Conservation (phyloP, 1,284 basidiomycete genomes). For the Marasmius sp. region DNA sequence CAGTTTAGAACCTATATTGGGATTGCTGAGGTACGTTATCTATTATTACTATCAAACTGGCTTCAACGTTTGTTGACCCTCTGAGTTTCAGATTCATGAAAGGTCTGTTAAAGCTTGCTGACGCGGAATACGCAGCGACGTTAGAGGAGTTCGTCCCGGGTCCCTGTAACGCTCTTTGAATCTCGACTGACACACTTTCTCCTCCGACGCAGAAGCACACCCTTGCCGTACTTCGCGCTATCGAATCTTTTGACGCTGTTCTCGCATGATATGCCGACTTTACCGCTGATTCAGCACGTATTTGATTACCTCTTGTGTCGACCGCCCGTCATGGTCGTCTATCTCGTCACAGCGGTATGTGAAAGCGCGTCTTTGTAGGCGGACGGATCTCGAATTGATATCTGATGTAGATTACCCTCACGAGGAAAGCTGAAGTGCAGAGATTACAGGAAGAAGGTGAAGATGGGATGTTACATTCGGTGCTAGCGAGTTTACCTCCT, state of each 20-base stretch:
- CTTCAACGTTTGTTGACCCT: conserved; percentile 11
- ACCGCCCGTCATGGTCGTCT: conserved; percentile 80
- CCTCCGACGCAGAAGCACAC: conserved; percentile 38
- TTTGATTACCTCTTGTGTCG: conserved; percentile 86
- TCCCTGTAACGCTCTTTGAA: conserved; percentile 1
- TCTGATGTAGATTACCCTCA: conserved; percentile 54
- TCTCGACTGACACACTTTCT: conserved; percentile 22
- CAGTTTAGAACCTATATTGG: conserved; percentile 83
- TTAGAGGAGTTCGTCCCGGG: conserved; percentile 59
- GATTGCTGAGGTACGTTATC: conserved; percentile 67
- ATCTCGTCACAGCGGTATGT: conserved; percentile 80
- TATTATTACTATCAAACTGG: not conserved
- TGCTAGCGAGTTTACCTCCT: conserved; percentile 72
- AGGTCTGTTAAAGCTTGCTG: conserved; percentile 67
- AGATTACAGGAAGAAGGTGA: conserved; percentile 62
- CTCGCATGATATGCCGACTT: conserved; percentile 86
- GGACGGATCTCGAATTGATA: too few relatives aligned
- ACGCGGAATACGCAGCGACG: conserved; percentile 67
- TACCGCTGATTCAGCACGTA: conserved; percentile 82
- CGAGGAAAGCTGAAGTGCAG: conserved; percentile 59
- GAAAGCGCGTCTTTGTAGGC: too few relatives aligned
- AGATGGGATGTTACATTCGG: conserved; percentile 84
- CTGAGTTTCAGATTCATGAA: conserved; percentile 57
- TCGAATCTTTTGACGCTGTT: conserved; percentile 90
- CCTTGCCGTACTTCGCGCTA: conserved; percentile 84